Conservation (phyloP, 2,329 filamentous ascomycete genomes). For the Fusarium equiseti region DNA sequence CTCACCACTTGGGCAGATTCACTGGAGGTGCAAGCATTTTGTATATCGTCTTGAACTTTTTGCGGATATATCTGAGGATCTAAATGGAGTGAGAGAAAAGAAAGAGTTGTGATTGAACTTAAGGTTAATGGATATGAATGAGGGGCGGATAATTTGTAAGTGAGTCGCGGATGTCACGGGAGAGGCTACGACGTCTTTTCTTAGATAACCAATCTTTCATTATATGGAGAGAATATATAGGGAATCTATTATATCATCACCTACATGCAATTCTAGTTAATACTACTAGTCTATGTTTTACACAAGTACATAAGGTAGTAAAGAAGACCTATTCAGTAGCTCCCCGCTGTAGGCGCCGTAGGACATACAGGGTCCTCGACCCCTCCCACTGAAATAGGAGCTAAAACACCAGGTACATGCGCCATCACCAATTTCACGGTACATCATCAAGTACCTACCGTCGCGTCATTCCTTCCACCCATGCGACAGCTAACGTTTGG, state of each 20-base stretch:
- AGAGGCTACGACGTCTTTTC: background rate
- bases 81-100: background rate
- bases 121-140: constrained; percentile 7
- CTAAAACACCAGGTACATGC: constrained; percentile 25
- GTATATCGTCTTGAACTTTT: background rate
- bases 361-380: constrained; percentile 14
- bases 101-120: background rate
- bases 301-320: background rate
- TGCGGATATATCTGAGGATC: background rate
- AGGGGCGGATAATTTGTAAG: constrained; percentile 31
- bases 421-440: background rate
- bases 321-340: background rate
- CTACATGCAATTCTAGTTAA: background rate
- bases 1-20: constrained; percentile 70
- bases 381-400: constrained; percentile 5
- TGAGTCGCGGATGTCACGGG: constrained; percentile 34
- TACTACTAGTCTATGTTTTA: background rate
- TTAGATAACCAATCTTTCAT: background rate
- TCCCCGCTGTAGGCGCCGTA: constrained; percentile 14
- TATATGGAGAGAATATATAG: background rate
- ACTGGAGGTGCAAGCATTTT: constrained; percentile 64
- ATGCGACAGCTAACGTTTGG: constrained; percentile 8
- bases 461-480: constrained; percentile 27
- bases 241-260: background rate
- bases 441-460: constrained; percentile 9